These are phyloP conservation scores for Margaritispora aquatica DNA, from an alignment of 495 filamentous ascomycete species.

Conservation along the genomic window DNA sequence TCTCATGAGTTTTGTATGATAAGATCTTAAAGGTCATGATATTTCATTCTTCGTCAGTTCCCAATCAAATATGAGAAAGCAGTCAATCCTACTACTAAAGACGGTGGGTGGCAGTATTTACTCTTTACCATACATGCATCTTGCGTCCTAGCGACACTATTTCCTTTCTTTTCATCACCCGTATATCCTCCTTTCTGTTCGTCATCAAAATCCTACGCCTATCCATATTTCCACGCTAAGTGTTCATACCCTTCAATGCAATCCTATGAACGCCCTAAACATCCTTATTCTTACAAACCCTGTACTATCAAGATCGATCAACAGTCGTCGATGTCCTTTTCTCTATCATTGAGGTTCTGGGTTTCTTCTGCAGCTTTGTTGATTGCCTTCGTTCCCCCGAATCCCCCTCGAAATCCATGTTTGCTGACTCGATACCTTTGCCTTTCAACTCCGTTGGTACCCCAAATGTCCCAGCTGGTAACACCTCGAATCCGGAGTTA, in stretches of 20 bases:
- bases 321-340: conserved; percentile 1
- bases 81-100: too few species aligned
- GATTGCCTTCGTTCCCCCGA: conserved; percentile 29
- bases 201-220: background rate
- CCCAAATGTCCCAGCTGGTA: conserved; percentile 46
- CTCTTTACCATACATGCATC: too few species aligned
- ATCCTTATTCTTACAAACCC: too few species aligned
- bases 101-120: too few species aligned
- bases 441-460: conserved; percentile 10
- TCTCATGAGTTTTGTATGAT: too few species aligned
- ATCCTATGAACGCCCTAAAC: too few species aligned
- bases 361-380: conserved; percentile 26
- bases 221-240: too few species aligned
- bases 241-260: too few species aligned
- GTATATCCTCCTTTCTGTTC: background rate
- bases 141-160: too few species aligned
- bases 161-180: background rate
- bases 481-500: conserved; percentile 56
- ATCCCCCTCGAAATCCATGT: conserved; percentile 8
- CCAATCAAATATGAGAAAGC: too few species aligned
- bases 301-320: conserved; percentile 3
- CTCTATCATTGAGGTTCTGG: conserved; percentile 7
- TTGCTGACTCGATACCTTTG: conserved; percentile 1
- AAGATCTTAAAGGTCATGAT: too few species aligned
- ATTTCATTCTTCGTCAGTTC: too few species aligned